Conservation (phyloP, 805 yeast genomes). For the Metschnikowia similis region DNA sequence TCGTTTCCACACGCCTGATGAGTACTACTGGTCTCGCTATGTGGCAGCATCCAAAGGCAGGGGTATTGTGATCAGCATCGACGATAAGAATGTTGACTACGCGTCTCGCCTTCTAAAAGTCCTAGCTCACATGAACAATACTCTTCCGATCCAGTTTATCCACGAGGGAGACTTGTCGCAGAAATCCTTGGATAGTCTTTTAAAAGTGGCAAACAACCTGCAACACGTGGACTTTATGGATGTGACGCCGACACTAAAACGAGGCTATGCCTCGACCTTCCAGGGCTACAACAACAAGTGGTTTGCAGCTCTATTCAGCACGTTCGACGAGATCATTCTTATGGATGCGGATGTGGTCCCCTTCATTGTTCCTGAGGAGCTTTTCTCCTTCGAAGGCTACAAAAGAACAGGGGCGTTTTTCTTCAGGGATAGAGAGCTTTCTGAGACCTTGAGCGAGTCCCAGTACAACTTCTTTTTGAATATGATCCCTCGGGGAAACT, state of each 20-base stretch:
- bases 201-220: slow-evolving; percentile 4
- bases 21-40: slow-evolving; percentile 9
- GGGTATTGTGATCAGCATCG: slow-evolving; percentile 16
- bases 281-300: slow-evolving; percentile 26
- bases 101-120: slow-evolving; percentile 13
- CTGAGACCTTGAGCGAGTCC: slow-evolving; percentile 8
- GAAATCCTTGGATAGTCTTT: slow-evolving; percentile 1
- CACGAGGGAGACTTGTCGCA: slow-evolving; percentile 13
- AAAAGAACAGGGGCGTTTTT: slow-evolving; percentile 29
- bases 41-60: slow-evolving; percentile 7
- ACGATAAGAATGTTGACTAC: slow-evolving; percentile 10
- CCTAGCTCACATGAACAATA: slow-evolving; percentile 7
- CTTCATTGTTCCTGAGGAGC: slow-evolving; percentile 9
- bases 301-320: slow-evolving; percentile 16
- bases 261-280: slow-evolving; percentile 19
- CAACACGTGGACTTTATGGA: slow-evolving; percentile 12
- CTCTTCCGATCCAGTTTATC: slow-evolving; percentile 14
- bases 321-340: slow-evolving; percentile 30
- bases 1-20: not conserved
- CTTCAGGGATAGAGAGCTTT: slow-evolving; percentile 21
- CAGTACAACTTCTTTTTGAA: slow-evolving; percentile 8
- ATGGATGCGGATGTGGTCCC: slow-evolving; percentile 19
- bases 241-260: slow-evolving; percentile 18
- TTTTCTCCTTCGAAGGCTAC: slow-evolving; percentile 11
- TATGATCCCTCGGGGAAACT: slow-evolving; percentile 11